Evolutionary conservation across 257 asterid genomes (phyloP), one percentile per base, ranked within the genome.

Genomic region (Cruciata laevipes): DNA sequence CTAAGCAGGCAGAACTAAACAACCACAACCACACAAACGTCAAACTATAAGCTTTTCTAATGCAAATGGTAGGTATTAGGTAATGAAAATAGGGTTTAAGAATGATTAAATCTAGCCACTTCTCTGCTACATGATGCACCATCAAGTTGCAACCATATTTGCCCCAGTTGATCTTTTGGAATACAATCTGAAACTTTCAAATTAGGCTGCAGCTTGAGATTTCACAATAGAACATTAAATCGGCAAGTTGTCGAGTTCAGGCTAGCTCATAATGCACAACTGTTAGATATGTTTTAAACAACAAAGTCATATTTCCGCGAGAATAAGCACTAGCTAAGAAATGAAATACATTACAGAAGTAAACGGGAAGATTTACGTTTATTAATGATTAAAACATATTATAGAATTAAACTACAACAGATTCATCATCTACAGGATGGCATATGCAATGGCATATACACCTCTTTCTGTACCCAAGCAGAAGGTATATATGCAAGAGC

Each of bases 381-480:
- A 23, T 51, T 67, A 61, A 7, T 60, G 51, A 40, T 14, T 12
- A 20, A 14, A 6, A 47, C 38, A 60, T 18, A 67, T 53, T 27
- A 35, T 64, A 73, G 53, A 74, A 42, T 74, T 42, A 58, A 61
- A 64, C 44, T 65, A 73, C 67, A 66, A 56, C 75, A 65, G 70
- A 56, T 57, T 53, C 64, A 55, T 49, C 65, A 74, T 55, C 52
- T 37, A 73, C 60, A 69, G 61, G 62, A 51, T 75, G 72, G 82
- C 86, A 89, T 84, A 84, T 89, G 79, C 76, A 82, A 51, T 75
- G 72, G 82, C 86, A 89, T 84, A 84, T 89, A 80, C 76, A 82
- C 66, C 88, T 76, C 79, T 73, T 81, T 75, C 72, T n/a, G 77
- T 53, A 27, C 23, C 23, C 32, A 58, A 72, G 73, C 73, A 80